A percentile compares a stretch with the other conserved stretches of the same genome.
Evolutionary conservation across 805 yeast species (phyloP).

Genomic region (Sugiyamaella americana): DNA sequence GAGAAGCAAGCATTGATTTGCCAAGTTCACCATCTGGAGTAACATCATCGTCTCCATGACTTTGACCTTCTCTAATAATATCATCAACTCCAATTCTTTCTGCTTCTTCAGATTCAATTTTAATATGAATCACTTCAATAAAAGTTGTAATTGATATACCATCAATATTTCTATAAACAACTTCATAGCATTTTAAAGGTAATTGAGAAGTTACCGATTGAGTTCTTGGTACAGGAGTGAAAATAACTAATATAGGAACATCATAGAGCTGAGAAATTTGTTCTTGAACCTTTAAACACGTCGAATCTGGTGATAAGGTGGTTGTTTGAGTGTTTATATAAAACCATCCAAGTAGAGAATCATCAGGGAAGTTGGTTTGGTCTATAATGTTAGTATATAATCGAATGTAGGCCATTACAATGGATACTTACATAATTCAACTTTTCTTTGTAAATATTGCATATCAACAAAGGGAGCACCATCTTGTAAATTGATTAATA

Average conservation of each 20-base stretch:
- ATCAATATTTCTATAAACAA: conserved; percentile 10
- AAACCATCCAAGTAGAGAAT: conserved; percentile 33
- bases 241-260: conserved; percentile 18
- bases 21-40: not conserved
- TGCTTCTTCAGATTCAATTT: conserved; percentile 26
- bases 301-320: not conserved
- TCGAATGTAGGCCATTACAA: not conserved
- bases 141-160: conserved; percentile 3
- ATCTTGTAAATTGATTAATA: conserved; percentile 11
- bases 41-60: conserved; percentile 6
- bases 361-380: conserved; percentile 27
- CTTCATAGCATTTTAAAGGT: conserved; percentile 24
- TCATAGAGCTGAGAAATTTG: conserved; percentile 10
- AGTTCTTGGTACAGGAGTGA: conserved; percentile 14
- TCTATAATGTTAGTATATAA: conserved; percentile 13
- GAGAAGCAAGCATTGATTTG: not conserved
- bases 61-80: conserved; percentile 17
- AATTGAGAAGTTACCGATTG: conserved; percentile 12
- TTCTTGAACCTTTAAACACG: not conserved
- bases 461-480: conserved; percentile 20
- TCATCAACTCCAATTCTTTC: conserved; percentile 30
- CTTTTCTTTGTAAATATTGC: conserved; percentile 20
- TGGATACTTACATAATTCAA: conserved; percentile 24
- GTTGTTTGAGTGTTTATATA: conserved; percentile 12
- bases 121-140: conserved; percentile 20